Percentiles rank a stretch among this genome's conserved stretches.
Conservation (phyloP, 768 basidiomycete genomes). For the Suillus bovinus region DNA sequence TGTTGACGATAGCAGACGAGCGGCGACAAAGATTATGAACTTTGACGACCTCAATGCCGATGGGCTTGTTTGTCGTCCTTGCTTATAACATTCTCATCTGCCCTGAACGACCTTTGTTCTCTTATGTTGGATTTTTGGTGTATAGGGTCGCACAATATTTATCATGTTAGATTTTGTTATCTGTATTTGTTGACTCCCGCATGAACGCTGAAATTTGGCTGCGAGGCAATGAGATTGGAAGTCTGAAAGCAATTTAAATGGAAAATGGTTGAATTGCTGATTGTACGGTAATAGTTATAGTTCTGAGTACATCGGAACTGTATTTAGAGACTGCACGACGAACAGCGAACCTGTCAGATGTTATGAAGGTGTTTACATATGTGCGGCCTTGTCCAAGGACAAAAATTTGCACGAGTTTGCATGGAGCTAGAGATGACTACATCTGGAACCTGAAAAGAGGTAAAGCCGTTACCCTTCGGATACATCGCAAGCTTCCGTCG, state of each 20-base stretch:
- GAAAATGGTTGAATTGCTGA: background rate
- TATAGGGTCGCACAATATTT: background rate
- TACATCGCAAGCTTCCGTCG: background rate
- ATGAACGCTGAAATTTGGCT: background rate
- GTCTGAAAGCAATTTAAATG: background rate
- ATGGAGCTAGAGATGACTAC: background rate
- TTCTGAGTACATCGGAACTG: background rate
- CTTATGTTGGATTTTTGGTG: background rate
- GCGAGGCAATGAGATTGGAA: background rate
- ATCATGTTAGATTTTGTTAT: background rate
- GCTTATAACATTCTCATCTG: background rate
- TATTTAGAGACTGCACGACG: background rate
- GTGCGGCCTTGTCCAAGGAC: background rate
- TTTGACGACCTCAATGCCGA: background rate
- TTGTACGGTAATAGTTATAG: background rate
- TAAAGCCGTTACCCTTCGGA: too few species aligned
- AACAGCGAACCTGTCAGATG: background rate
- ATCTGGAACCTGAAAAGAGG: background rate
- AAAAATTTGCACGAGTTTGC: background rate
- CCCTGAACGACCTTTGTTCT: background rate
- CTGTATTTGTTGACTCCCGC: slow-evolving; percentile 3
- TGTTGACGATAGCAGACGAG: slow-evolving; percentile 44
- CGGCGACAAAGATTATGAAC: slow-evolving; percentile 27
- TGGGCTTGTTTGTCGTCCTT: background rate
- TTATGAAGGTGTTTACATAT: background rate